Evolutionary conservation across 192 early-diverging fungal genomes (phyloP).

Genomic region (Rhizoclosmatium sp.): DNA sequence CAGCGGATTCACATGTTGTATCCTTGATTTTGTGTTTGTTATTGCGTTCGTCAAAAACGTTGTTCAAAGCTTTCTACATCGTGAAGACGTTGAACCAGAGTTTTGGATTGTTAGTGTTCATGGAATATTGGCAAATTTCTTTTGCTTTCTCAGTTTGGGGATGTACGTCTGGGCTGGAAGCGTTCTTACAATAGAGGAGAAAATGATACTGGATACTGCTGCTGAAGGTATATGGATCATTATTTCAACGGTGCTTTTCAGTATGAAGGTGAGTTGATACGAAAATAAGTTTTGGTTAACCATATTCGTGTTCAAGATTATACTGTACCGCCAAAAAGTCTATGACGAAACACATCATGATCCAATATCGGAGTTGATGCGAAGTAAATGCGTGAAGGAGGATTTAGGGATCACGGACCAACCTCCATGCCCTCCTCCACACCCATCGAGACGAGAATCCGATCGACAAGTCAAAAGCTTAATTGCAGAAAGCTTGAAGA

Average conservation of each 20-base stretch:
- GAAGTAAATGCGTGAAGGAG: background rate
- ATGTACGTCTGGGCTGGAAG: background rate
- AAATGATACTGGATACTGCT: background rate
- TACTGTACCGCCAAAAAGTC: background rate
- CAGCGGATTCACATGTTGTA: background rate
- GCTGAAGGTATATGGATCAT: background rate
- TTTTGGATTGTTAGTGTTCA: constrained; percentile 8
- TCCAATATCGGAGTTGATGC: background rate
- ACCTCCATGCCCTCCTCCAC: background rate
- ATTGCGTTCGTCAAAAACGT: constrained; percentile 10
- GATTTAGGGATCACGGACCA: background rate
- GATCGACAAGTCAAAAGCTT: background rate
- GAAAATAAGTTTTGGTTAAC: background rate
- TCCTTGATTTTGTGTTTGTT: constrained; percentile 3
- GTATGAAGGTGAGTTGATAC: constrained; percentile 30
- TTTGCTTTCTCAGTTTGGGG: background rate
- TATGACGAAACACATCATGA: constrained; percentile 13
- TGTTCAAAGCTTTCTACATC: background rate
- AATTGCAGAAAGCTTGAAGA: background rate
- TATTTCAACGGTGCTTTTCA: constrained; percentile 30
- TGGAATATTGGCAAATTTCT: background rate
- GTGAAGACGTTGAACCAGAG: constrained; percentile 10
- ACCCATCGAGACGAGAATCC: background rate
- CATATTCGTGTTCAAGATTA: background rate
- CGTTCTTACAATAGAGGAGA: background rate